Evolutionary conservation across 2,329 filamentous ascomycete species (phyloP).

Genomic region (Helotiales sp.): DNA sequence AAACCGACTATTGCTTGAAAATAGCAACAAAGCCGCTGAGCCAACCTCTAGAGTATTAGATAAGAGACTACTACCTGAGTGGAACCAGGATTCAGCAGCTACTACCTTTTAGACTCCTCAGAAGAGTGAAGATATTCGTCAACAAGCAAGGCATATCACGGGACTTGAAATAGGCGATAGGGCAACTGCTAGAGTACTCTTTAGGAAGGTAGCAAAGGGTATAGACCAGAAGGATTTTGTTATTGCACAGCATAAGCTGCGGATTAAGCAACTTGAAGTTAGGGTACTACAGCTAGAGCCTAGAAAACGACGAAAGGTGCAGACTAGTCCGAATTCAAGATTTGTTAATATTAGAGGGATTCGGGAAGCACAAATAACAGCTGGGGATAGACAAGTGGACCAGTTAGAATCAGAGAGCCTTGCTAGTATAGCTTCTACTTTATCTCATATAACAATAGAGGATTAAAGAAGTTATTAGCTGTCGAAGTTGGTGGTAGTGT

Average conservation of each 20-base stretch:
- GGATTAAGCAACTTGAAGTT: slow-evolving; percentile 1
- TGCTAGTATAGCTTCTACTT: no score
- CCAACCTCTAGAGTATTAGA: neutral
- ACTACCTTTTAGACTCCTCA: neutral
- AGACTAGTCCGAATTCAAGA: slow-evolving; percentile 9
- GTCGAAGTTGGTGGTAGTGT: no score
- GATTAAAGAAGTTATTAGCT: no score
- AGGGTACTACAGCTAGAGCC: neutral
- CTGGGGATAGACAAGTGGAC: slow-evolving; percentile 1
- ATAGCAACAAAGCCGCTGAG: neutral
- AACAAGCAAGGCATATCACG: neutral
- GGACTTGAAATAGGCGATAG: neutral
- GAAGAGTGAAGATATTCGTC: neutral
- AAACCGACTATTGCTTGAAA: neutral
- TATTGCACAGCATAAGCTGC: neutral
- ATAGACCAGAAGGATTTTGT: slow-evolving; percentile 5
- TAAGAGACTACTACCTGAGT: neutral
- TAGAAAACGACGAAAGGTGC: slow-evolving; percentile 2
- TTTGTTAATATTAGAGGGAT: slow-evolving; percentile 2
- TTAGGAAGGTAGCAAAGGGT: slow-evolving; percentile 3
- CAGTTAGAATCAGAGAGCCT: no score
- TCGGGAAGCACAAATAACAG: slow-evolving; percentile 1
- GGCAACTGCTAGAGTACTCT: slow-evolving; percentile 1
- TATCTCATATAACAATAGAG: no score
- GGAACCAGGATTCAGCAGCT: no score